Conservation (phyloP, 2,329 filamentous ascomycete genomes). For the Cryphonectria nitschkei region DNA sequence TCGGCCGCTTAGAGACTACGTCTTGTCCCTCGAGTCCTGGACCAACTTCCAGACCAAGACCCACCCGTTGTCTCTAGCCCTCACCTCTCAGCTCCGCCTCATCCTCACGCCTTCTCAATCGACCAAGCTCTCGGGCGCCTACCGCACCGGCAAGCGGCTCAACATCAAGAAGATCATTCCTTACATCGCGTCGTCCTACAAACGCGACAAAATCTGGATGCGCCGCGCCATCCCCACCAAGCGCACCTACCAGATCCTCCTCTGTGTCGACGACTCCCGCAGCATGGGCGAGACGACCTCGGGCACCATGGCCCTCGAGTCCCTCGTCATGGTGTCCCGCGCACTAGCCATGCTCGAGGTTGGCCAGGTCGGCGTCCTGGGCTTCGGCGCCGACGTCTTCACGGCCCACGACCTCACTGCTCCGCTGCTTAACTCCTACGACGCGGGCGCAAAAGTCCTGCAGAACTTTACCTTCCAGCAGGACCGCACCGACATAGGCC, state of each 20-base stretch:
- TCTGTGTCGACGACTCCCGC: slow-evolving; percentile 94
- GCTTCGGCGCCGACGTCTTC: slow-evolving; percentile 83
- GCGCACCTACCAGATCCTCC: slow-evolving; percentile 93
- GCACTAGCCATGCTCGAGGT: slow-evolving; percentile 91
- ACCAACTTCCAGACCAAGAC: slow-evolving; percentile 81
- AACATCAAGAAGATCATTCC: slow-evolving; percentile 99
- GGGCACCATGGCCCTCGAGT: slow-evolving; percentile 85
- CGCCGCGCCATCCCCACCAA: slow-evolving; percentile 89
- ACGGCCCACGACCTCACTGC: slow-evolving; percentile 84
- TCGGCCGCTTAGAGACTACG: slow-evolving; percentile 51
- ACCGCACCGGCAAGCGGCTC: slow-evolving; percentile 95
- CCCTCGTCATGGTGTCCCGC: slow-evolving; percentile 86
- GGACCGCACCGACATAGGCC: slow-evolving; percentile 81
- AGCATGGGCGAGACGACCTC: slow-evolving; percentile 85
- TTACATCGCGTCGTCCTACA: slow-evolving; percentile 97
- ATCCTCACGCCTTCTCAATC: slow-evolving; percentile 94
- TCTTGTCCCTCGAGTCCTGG: slow-evolving; percentile 75
- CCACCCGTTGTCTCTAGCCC: slow-evolving; percentile 80
- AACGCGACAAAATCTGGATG: slow-evolving; percentile 99
- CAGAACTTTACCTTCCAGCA: slow-evolving; percentile 85
- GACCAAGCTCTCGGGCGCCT: slow-evolving; percentile 94
- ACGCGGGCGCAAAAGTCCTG: slow-evolving; percentile 82
- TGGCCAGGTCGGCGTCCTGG: slow-evolving; percentile 87
- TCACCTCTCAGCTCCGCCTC: slow-evolving; percentile 93
- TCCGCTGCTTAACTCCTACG: slow-evolving; percentile 76